Evolutionary conservation across 257 asterid species (phyloP).

Genomic region (Coffea canephora): DNA sequence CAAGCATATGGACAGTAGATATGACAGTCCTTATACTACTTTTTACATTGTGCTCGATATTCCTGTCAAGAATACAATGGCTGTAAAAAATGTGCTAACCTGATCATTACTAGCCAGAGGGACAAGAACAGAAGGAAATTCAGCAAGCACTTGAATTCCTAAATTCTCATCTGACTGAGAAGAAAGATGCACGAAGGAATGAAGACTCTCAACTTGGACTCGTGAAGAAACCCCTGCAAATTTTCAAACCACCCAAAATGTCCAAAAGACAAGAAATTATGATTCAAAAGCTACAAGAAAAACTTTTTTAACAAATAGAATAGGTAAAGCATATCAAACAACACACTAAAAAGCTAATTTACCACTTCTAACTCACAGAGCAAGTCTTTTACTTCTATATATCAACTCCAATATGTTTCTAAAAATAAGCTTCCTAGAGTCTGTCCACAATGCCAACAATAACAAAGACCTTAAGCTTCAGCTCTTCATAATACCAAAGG

Average conservation of each 20-base stretch:
- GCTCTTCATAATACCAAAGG: too few relatives aligned
- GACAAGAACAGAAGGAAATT: conserved; percentile 72
- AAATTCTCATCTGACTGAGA: conserved; percentile 51
- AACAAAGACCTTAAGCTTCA: not conserved
- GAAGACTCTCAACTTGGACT: conserved; percentile 72
- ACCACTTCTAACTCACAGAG: not conserved
- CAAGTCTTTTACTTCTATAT: not conserved
- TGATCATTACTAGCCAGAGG: conserved; percentile 71
- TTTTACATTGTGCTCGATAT: not conserved
- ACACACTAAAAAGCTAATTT: not conserved
- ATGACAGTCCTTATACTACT: not conserved
- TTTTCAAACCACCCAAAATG: conserved; percentile 8
- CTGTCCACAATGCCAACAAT: not conserved
- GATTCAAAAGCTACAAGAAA: not conserved
- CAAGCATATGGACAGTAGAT: not conserved
- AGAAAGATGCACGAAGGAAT: conserved; percentile 47
- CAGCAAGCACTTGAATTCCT: conserved; percentile 44
- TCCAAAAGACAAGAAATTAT: not conserved
- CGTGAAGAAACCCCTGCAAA: conserved; percentile 58
- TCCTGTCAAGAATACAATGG: not conserved
- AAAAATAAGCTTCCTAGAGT: not conserved
- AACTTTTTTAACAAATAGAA: not conserved
- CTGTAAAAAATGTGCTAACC: conserved; percentile 35
- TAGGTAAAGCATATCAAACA: not conserved
- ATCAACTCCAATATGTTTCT: not conserved